phyloP scores from a whole-genome alignment of 2,329 filamentous ascomycete genomes.

The Penicillium sumatraense region DNA sequence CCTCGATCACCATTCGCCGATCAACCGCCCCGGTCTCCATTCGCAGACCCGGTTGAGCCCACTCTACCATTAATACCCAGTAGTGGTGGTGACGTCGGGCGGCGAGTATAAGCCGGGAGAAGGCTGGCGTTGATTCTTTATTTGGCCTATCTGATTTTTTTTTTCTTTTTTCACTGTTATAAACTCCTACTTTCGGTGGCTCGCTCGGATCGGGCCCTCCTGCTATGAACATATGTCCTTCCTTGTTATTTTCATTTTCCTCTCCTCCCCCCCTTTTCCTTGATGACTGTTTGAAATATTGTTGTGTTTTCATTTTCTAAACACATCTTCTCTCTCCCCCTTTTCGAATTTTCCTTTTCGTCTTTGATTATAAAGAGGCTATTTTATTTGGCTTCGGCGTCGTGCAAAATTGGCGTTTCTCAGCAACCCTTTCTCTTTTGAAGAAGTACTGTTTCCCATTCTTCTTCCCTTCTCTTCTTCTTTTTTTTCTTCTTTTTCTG shows the following conservation, averaged over 20 bases:
- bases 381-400: slow-evolving; percentile 1
- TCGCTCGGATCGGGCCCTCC: neutral
- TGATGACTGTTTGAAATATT: slow-evolving; percentile 1
- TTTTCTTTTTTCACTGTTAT: neutral
- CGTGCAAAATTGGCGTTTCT: slow-evolving; percentile 3
- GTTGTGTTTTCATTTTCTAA: neutral
- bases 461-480: neutral
- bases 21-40: slow-evolving; percentile 10
- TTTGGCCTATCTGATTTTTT: neutral
- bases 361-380: slow-evolving; percentile 1
- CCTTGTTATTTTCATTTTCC: slow-evolving; percentile 2
- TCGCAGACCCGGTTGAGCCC: slow-evolving; percentile 15
- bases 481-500: neutral
- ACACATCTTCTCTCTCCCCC: neutral
- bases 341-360: neutral
- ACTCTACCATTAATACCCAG: slow-evolving; percentile 16
- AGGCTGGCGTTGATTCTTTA: neutral
- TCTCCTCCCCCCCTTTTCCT: neutral
- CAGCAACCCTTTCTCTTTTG: neutral
- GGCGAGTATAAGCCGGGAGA: neutral
- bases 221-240: slow-evolving; percentile 6
- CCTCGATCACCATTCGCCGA: slow-evolving; percentile 7
- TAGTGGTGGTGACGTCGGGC: slow-evolving; percentile 10
- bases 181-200: neutral
- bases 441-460: too few relatives aligned